Evolutionary conservation across 2,329 filamentous ascomycete genomes (phyloP), one percentile per base, ranked within the genome.

Genomic region (Aspergillus fumigatiaffinis): DNA sequence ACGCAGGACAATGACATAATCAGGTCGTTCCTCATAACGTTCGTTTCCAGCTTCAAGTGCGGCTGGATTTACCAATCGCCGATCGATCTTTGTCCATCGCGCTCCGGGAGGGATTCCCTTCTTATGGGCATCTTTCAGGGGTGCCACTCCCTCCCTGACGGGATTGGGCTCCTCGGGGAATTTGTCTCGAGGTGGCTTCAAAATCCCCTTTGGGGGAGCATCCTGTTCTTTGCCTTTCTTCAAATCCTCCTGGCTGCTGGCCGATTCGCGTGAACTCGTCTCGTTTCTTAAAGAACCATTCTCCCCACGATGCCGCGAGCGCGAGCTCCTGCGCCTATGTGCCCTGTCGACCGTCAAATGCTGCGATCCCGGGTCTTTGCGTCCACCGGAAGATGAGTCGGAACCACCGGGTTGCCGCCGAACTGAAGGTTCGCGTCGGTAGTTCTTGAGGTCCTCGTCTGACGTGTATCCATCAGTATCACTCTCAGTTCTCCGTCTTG

Each of bases 51-150:
- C 83, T 57, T 90, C 89, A 50, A 97, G 77, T 0, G 92, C 92
- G 65, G 93, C 89, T 0, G 92, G 92, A 65, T 95, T 97, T 66
- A 97, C 92, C 55, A 96, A 83, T 63, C 88, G 87, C 56, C 92
- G 86, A 70, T 89, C 90, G 69, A 97, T 92, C 77, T 94, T 96
- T 50, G 92, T 97, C 92, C 92, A 97, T 54, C 91, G 85, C 35
- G 92, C 92, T 56, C 89, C 90, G 0, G 87, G 76, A 0, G 89
- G 89, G 32, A 91, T 90, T 42, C 90, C 88, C 60, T 87, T 86
- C 55, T 73, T 76, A 73, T 88, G 87, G 51, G 90, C 87, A 70
- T 96, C 91, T 76, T 96, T 96, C 69, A 96, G 84, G n/a, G 92
- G 92, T 1, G 92, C 92, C 6, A 96, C 93, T 17, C 92, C 93